Percentiles rank a stretch among this genome's conserved stretches.
Evolutionary conservation across 2,329 filamentous ascomycete genomes (phyloP).

Genomic region (Aspergillus phoenicis): DNA sequence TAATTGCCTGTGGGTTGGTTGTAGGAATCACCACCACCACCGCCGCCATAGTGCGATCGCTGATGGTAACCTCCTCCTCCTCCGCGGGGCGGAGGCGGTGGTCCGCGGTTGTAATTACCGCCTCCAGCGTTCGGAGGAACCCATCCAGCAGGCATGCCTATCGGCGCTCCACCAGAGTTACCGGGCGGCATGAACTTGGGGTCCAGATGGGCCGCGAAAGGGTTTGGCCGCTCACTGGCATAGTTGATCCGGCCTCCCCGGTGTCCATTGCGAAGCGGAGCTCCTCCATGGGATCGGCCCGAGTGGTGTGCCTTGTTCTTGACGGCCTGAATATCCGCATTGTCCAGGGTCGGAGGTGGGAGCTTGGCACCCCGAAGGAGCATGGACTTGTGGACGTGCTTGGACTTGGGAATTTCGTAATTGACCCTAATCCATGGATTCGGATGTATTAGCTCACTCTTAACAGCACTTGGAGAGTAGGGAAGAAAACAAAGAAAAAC

Average conservation of each 20-base stretch:
- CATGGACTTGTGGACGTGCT: conserved; percentile 87
- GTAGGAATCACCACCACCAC: conserved; percentile 23
- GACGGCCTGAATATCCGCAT: conserved; percentile 73
- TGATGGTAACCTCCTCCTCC: conserved; percentile 28
- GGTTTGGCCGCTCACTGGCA: conserved; percentile 43
- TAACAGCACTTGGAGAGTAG: not conserved
- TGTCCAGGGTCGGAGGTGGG: conserved; percentile 70
- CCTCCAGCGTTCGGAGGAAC: conserved; percentile 35
- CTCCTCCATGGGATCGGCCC: conserved; percentile 72
- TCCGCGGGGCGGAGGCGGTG: conserved; percentile 44
- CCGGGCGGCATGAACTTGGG: conserved; percentile 44
- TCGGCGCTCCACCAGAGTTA: conserved; percentile 32
- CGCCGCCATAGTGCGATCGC: conserved; percentile 12
- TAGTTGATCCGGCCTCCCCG: conserved; percentile 59
- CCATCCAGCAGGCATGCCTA: conserved; percentile 38
- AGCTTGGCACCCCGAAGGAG: conserved; percentile 81
- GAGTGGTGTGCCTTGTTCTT: conserved; percentile 65
- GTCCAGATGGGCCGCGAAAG: conserved; percentile 52
- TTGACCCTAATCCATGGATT: conserved; percentile 62
- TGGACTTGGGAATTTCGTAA: conserved; percentile 77
- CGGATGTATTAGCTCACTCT: conserved; percentile 32
- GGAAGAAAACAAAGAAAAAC: conserved; percentile 33
- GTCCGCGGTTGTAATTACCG: conserved; percentile 38
- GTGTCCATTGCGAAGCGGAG: conserved; percentile 57
- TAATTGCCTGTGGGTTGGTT: conserved; percentile 23